These are phyloP conservation scores for Neonectria hederae DNA, from an alignment of 2,329 filamentous ascomycete species.

Conservation along the genomic window DNA sequence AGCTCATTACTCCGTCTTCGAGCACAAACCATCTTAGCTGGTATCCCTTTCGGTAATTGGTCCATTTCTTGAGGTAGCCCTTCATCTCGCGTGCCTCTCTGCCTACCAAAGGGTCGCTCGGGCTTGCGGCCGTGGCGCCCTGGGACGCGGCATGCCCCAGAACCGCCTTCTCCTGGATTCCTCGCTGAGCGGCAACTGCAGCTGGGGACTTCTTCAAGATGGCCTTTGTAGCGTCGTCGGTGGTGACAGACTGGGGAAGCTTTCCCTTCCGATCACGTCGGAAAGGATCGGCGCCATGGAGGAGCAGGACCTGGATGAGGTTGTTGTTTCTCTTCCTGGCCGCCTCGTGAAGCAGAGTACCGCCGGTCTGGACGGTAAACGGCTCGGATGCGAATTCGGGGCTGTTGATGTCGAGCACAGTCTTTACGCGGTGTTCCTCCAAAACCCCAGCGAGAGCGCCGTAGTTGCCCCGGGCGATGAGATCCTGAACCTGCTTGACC, in stretches of 20 bases:
- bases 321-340: constrained; percentile 87
- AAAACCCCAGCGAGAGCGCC: constrained; percentile 80
- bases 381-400: constrained; percentile 87
- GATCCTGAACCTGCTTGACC: constrained; percentile 82
- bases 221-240: constrained; percentile 86
- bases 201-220: constrained; percentile 96
- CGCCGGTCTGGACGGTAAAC: constrained; percentile 81
- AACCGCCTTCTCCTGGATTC: constrained; percentile 97
- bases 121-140: constrained; percentile 59
- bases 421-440: constrained; percentile 86
- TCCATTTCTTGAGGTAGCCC: constrained; percentile 99
- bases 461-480: constrained; percentile 79
- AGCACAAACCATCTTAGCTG: constrained; percentile 98
- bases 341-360: constrained; percentile 92
- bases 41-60: constrained; percentile 97
- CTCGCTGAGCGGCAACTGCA: constrained; percentile 90
- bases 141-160: constrained; percentile 76
- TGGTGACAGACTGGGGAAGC: constrained; percentile 94
- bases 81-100: constrained; percentile 97
- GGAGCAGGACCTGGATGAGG: constrained; percentile 87
- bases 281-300: constrained; percentile 97
- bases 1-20: constrained; percentile 95
- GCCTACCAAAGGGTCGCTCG: constrained; percentile 72
- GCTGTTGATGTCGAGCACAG: constrained; percentile 90
- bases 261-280: constrained; percentile 94